Evolutionary conservation across 2,329 filamentous ascomycete genomes (phyloP), one percentile per base, ranked within the genome.

Genomic region (Dactylonectria macrodidyma): DNA sequence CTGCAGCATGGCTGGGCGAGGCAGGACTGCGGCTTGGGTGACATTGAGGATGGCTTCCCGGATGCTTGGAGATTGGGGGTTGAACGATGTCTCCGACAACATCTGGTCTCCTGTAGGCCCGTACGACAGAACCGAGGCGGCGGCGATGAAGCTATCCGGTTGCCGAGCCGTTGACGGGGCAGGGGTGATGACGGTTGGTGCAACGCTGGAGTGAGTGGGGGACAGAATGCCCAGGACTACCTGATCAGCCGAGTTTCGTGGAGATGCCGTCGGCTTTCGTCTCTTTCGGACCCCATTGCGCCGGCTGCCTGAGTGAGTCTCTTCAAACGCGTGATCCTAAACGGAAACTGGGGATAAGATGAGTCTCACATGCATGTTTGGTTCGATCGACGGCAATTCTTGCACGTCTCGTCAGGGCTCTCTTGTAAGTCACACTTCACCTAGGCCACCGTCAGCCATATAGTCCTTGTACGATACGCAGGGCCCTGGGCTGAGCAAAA

Each of bases 351-450:
- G 10, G 52, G 33, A 59, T 26, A 47, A 11, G 16, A 14, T 19
- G 33, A 14, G 10, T 16, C 63, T 66, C 33, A 66, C 63, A 66
- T 38, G 63, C 58, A 66, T 19, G 33, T 46, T 22, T 50, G 51
- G 14, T 51, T 57, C 12, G 59, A 48, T 7, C 63, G 58, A 14
- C 58, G 58, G 41, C 63, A 66, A 22, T 66, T 62, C n/a, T 22
- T 57, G 14, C 63, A 62, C 3, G 36, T 48, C 46, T 57, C 41
- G 33, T 62, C 44, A 3, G 58, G 51, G 10, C 58, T 66, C 10
- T 60, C 59, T 44, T 66, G 58, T 33, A 66, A 50, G 41, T 66
- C 63, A 26, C 63, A 66, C 36, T 66, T 66, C 12, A 66, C 63
- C 63, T 66, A 3, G 14, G 33, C 10, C 26, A 38, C 50, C 11